Conservation (phyloP, 2,329 filamentous ascomycete species). For the Xylariales sp. region DNA sequence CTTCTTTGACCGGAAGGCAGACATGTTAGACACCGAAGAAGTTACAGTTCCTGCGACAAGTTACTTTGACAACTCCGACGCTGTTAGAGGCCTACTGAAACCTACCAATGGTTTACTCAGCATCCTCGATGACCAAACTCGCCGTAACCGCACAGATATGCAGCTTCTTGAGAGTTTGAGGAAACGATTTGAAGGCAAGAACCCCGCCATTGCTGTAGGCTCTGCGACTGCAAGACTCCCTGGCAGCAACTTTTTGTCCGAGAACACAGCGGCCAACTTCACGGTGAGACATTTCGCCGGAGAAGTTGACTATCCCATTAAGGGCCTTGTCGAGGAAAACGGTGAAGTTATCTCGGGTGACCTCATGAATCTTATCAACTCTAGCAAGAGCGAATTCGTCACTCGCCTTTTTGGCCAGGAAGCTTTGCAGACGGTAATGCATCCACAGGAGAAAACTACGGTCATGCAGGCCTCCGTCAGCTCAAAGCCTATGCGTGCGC, state of each 20-base stretch:
- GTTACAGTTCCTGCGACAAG: slow-evolving; percentile 89
- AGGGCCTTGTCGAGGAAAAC: slow-evolving; percentile 91
- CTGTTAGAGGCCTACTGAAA: slow-evolving; percentile 91
- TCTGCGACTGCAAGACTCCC: slow-evolving; percentile 80
- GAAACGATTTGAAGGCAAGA: slow-evolving; percentile 95
- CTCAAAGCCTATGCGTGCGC: slow-evolving; percentile 91
- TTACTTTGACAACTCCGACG: slow-evolving; percentile 98
- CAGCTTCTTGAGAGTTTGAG: slow-evolving; percentile 91
- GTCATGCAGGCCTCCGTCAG: slow-evolving; percentile 97
- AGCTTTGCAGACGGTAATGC: slow-evolving; percentile 89
- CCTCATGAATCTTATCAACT: slow-evolving; percentile 91
- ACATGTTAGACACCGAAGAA: slow-evolving; percentile 93
- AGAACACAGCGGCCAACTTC: slow-evolving; percentile 83
- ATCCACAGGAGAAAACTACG: slow-evolving; percentile 88
- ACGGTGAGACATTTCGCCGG: slow-evolving; percentile 96
- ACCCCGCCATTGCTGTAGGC: slow-evolving; percentile 85
- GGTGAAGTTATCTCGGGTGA: slow-evolving; percentile 96
- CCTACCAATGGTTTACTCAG: slow-evolving; percentile 91
- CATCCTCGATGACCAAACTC: slow-evolving; percentile 95
- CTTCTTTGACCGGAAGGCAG: slow-evolving; percentile 95
- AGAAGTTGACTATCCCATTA: slow-evolving; percentile 92
- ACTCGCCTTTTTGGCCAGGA: slow-evolving; percentile 95
- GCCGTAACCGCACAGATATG: slow-evolving; percentile 86
- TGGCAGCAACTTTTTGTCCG: slow-evolving; percentile 89
- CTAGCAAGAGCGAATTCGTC: slow-evolving; percentile 89